These are phyloP conservation scores for Quercus engelmannii DNA, from an alignment of 306 rosid species.

Conservation along the genomic window DNA sequence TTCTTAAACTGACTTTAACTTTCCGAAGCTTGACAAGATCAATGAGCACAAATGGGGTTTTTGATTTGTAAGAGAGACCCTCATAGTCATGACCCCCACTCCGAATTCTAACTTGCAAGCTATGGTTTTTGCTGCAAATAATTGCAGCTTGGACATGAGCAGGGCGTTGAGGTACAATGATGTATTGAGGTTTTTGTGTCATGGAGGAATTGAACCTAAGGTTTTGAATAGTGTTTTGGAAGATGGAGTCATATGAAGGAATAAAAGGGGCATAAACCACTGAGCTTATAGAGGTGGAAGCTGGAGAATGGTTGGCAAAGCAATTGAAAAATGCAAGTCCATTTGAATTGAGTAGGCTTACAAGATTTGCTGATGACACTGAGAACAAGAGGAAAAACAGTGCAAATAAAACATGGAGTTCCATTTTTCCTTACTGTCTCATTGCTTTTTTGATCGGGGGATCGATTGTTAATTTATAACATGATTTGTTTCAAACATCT, in stretches of 20 bases:
- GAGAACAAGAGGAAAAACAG: too few relatives aligned
- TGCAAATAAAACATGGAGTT: too few relatives aligned
- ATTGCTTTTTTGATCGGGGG: too few relatives aligned
- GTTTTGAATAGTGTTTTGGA: not conserved
- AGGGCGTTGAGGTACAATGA: not conserved
- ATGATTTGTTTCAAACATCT: too few relatives aligned
- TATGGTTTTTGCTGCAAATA: not conserved
- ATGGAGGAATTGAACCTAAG: not conserved
- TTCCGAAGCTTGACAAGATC: constrained; percentile 32
- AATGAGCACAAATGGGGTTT: constrained; percentile 33
- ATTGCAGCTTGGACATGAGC: not conserved
- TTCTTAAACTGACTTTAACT: constrained; percentile 30
- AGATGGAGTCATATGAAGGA: not conserved
- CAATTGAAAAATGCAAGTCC: not conserved
- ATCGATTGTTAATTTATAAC: too few relatives aligned
- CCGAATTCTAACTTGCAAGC: not conserved
- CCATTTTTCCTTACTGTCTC: too few relatives aligned
- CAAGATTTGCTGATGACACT: too few relatives aligned
- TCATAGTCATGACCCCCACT: constrained; percentile 59
- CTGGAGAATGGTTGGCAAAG: not conserved
- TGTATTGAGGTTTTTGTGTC: not conserved
- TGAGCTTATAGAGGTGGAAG: not conserved
- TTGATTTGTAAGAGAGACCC: constrained; percentile 38
- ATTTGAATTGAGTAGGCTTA: not conserved
- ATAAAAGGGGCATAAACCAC: not conserved